Evolutionary conservation across 2,329 filamentous ascomycete species (phyloP).

Genomic region (Mollisiaceae sp.): DNA sequence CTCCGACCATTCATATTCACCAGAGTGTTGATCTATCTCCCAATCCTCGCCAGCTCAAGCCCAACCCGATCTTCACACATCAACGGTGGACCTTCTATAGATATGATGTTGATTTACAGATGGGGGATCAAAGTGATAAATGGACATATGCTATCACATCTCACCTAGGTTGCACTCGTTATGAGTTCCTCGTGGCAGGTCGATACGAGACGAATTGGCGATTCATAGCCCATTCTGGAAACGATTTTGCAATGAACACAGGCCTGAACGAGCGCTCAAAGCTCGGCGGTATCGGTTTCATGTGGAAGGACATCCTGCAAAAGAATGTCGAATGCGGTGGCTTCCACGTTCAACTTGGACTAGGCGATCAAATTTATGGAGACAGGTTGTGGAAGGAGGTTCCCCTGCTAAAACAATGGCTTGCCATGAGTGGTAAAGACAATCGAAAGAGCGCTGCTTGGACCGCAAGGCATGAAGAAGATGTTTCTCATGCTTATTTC

Average conservation of each 20-base stretch:
- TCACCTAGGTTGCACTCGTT: constrained; percentile 94
- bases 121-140: constrained; percentile 84
- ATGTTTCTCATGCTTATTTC: constrained; percentile 95
- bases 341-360: constrained; percentile 90
- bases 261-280: constrained; percentile 83
- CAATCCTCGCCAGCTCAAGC: constrained; percentile 85
- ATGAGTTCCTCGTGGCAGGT: constrained; percentile 94
- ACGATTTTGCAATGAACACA: constrained; percentile 90
- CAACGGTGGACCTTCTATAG: constrained; percentile 96
- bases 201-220: constrained; percentile 91
- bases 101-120: constrained; percentile 87
- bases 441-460: constrained; percentile 88
- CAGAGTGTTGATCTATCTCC: constrained; percentile 88
- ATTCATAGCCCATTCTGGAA: constrained; percentile 94
- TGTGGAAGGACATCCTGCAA: constrained; percentile 99
- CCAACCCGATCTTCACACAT: constrained; percentile 83
- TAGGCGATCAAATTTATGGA: constrained; percentile 94
- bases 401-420: constrained; percentile 91
- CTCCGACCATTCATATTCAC: constrained; percentile 95
- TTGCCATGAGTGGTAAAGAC: constrained; percentile 89
- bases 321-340: constrained; percentile 96
- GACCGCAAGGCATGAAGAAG: constrained; percentile 94
- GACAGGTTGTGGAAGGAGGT: constrained; percentile 97
- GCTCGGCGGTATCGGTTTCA: constrained; percentile 87
- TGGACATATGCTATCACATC: constrained; percentile 99